These are phyloP conservation scores for Geoglossum glabrum DNA, from an alignment of 495 filamentous ascomycete species.

Conservation along the genomic window DNA sequence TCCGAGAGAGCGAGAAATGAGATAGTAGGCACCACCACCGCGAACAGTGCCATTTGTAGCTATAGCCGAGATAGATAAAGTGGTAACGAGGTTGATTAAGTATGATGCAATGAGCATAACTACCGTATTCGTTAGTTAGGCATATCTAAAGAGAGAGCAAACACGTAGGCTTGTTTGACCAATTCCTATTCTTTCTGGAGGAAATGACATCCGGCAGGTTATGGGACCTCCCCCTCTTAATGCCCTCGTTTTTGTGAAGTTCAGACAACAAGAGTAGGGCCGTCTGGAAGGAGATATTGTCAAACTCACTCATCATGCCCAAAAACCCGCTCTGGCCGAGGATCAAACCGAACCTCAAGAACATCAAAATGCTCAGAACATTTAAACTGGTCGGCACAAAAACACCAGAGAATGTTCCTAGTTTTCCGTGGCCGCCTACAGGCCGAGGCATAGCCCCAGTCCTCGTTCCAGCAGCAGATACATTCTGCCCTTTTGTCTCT, in stretches of 20 bases:
- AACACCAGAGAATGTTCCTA: constrained; percentile 59
- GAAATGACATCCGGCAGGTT: neutral
- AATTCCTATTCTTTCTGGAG: neutral
- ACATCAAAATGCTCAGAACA: constrained; percentile 87
- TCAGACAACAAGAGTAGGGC: neutral
- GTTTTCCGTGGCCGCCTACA: constrained; percentile 34
- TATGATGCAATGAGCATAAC: constrained; percentile 55
- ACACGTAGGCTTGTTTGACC: neutral
- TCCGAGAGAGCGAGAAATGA: constrained; percentile 71
- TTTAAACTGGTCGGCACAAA: constrained; percentile 76
- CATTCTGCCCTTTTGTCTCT: neutral
- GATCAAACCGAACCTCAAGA: constrained; percentile 63
- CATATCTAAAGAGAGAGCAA: neutral
- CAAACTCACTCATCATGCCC: constrained; percentile 55
- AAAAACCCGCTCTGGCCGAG: constrained; percentile 59
- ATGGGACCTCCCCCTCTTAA: neutral
- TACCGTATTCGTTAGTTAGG: constrained; percentile 14
- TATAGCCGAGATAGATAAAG: constrained; percentile 71
- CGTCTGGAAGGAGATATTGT: constrained; percentile 1
- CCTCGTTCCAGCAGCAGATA: constrained; percentile 9
- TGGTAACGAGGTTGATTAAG: constrained; percentile 62
- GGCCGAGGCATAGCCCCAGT: constrained; percentile 24
- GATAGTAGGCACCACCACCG: constrained; percentile 73
- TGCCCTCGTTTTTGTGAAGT: neutral
- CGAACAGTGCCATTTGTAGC: constrained; percentile 80